phyloP scores from a whole-genome alignment of 106 monocot genomes.

The Dendrobium chrysotoxum region DNA sequence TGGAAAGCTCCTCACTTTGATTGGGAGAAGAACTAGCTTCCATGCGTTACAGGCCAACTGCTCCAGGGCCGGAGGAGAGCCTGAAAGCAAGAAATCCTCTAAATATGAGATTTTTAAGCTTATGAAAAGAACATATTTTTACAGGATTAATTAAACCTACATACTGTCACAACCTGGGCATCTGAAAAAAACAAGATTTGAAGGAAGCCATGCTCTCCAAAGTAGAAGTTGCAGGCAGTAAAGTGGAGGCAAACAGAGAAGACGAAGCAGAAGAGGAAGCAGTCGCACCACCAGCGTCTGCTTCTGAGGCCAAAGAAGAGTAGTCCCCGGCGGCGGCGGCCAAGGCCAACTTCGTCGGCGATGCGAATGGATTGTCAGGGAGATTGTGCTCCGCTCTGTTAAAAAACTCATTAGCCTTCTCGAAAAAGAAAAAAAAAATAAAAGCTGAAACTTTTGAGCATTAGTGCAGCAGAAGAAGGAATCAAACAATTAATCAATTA shows the following conservation, averaged over 20 bases:
- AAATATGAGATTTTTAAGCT: background rate
- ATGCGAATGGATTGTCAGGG: constrained; percentile 44
- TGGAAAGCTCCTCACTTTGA: background rate
- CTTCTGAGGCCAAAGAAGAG: background rate
- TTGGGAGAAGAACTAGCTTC: background rate
- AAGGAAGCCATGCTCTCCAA: constrained; percentile 39
- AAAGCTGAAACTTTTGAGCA: background rate
- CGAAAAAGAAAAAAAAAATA: constrained; percentile 6
- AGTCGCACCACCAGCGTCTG: background rate
- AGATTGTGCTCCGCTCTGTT: constrained; percentile 43
- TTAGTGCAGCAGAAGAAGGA: background rate
- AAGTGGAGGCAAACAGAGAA: constrained; percentile 8
- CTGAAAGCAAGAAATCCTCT: background rate
- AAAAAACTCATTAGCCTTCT: background rate
- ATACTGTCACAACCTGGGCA: constrained; percentile 28
- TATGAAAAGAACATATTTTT: background rate
- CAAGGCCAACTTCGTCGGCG: constrained; percentile 22
- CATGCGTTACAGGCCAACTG: background rate
- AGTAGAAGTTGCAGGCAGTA: constrained; percentile 25
- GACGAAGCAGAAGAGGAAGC: background rate
- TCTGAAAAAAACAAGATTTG: constrained; percentile 51
- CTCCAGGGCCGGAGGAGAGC: background rate
- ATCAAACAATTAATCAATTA: background rate
- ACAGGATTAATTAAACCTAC: background rate
- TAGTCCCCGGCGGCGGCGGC: background rate